A percentile compares a stretch with the other conserved stretches of the same genome.
Conservation (phyloP, 345 rosid genomes). For the Dimocarpus longan region DNA sequence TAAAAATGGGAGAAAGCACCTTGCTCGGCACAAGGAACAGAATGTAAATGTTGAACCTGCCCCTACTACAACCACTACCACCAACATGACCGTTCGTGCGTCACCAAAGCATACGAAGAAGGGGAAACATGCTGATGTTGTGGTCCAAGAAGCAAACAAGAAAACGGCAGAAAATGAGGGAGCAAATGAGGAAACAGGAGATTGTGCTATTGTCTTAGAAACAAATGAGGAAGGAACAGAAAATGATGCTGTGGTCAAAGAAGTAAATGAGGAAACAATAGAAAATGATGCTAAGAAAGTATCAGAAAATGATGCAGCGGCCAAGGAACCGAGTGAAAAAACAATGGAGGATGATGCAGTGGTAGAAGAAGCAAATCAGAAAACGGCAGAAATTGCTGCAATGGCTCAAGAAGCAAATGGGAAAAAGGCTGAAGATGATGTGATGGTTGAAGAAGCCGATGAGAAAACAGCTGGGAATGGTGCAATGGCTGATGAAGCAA, state of each 20-base stretch:
- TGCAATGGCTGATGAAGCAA: neutral
- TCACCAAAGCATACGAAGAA: neutral
- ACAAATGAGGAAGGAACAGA: neutral
- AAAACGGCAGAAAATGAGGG: neutral
- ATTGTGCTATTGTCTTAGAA: neutral
- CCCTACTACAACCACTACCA: neutral
- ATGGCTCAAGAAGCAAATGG: neutral
- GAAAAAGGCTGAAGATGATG: neutral
- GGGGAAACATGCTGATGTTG: neutral
- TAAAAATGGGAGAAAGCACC: conserved; percentile 58
- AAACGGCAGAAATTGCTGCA: neutral
- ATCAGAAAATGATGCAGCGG: neutral
- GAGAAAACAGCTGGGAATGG: neutral
- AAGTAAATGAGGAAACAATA: neutral
- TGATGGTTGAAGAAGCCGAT: neutral
- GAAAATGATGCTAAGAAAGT: neutral
- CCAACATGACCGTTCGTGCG: no score
- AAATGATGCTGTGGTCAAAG: neutral
- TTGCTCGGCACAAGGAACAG: conserved; percentile 27
- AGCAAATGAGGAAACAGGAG: neutral
- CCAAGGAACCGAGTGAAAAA: neutral
- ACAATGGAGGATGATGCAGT: neutral
- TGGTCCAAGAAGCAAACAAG: neutral
- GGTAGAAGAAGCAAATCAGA: neutral
- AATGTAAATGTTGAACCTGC: conserved; percentile 12